Evolutionary conservation across 305 asterid species (phyloP), one percentile per base, ranked within the genome.

Genomic region (Striga hermonthica): DNA sequence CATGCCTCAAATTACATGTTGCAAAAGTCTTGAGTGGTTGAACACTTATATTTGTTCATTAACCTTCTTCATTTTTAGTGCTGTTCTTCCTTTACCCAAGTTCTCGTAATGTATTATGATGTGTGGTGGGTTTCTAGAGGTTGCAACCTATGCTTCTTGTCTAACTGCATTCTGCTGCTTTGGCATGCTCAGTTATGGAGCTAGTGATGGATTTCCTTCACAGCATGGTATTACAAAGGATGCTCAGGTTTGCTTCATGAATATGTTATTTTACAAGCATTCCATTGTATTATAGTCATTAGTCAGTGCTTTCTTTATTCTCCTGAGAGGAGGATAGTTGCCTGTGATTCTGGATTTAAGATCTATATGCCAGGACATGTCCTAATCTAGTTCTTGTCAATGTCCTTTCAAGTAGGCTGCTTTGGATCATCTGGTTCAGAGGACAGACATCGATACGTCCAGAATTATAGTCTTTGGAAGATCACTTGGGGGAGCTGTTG

Each of bases 401-500:
- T 14, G 69, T 75, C 48, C 50, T 39, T 53, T 64, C 70, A 50
- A 45, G 50, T 62, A 94, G 99, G 97, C 99, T 76, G 97, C 99
- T 65, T 72, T 90, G 62, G 97, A 90, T 74, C 97, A 94, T 85
- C 86, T 94, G 64, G 72, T 74, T 80, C 84, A 88, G 78, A 90
- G 99, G 83, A 83, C 79, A 58, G 99, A 94, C 75, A 94, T 94
- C 63, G 97, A 94, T 72, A 86, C 93, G 36, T 82, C 92, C 61
- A 81, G 95, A 81, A 86, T 94, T 76, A 73, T 90, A 28, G 95
- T 94, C 65, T 94, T 93, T 78, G 97, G 99, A 60, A 94, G 99
- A 80, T 94, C 99, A 12, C 96, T 94, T 70, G 97, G 99, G 63
- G 99, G 97, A 73, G 97, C 99, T 71, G 97, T 94, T 74, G 99